Evolutionary conservation across 768 basidiomycete genomes (phyloP), one percentile per base, ranked within the genome.

Genomic region (Neoboletus subvelutipes): DNA sequence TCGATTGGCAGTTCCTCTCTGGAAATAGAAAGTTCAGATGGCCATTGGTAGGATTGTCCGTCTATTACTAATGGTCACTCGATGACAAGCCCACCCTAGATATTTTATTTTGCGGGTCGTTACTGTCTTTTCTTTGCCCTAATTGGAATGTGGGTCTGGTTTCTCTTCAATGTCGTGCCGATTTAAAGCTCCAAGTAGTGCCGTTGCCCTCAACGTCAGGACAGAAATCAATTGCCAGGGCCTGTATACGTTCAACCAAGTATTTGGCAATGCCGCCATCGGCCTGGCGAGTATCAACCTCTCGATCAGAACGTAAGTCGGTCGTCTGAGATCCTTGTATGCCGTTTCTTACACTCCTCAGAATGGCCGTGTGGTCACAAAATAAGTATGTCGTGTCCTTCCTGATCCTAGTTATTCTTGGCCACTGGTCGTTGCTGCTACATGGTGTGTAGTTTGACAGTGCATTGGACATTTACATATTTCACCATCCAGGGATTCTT

Each of bases 231-330:
- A 88, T 64, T 89, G 87, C 59, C 87, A 88, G 64, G 79, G 74
- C 5, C 69, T 89, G 24, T 89, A 88, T 62, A 87, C 85, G 1
- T 87, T 87, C 65, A 86, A 85, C 57, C 79, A 80, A 69, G 77
- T 83, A 46, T 77, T 83, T 52, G 87, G 87, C 18, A 86, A 87
- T 69, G 80, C 82, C 18, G 75, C 86, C 22, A 81, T 88, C 41
- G 87, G 87, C 26, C 74, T 88, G 4, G 86, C 87, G 13, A 87
- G 85, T 66, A 81, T 89, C 56, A 89, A 88, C 64, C 77, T 89
- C 11, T 85, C 83, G 2, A 71, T 88, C 39, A 74, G 86, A 69
- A 88, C 87, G 86, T 87, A 67, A 61, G 83, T 73, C 1, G 2
- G 26, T 52, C 53, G 18, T 52, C 9, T 24, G 22, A 28, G 36